Evolutionary conservation across 345 rosid species (phyloP).

Genomic region (Tarenaya hassleriana): DNA sequence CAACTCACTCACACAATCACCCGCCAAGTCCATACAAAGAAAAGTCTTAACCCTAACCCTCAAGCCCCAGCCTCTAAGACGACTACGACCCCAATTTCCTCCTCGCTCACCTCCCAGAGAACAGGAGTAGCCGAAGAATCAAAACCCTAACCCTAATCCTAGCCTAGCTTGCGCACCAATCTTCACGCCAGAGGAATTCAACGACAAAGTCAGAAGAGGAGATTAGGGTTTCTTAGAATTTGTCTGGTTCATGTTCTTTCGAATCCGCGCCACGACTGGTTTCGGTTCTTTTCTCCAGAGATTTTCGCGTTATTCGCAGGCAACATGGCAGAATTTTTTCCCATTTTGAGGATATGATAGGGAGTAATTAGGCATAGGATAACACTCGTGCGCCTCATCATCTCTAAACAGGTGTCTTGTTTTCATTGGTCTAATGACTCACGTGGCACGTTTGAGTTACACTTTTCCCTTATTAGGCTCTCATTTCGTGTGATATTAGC

Average conservation of each 20-base stretch:
- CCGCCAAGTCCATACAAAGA: slow-evolving; percentile 46
- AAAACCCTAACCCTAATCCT: slow-evolving; percentile 41
- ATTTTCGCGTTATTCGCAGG: slow-evolving; percentile 68
- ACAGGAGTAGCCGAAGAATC: slow-evolving; percentile 1
- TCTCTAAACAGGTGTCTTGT: slow-evolving; percentile 16
- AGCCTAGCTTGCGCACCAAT: slow-evolving; percentile 26
- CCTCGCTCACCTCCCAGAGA: slow-evolving; percentile 13
- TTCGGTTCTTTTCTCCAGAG: slow-evolving; percentile 35
- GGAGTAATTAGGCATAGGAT: slow-evolving; percentile 28
- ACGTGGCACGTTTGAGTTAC: too few relatives aligned
- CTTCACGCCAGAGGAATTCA: slow-evolving; percentile 19
- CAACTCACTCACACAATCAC: slow-evolving; percentile 31
- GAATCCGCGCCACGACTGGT: slow-evolving; percentile 40
- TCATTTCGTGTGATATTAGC: too few relatives aligned
- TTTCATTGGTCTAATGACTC: slow-evolving; percentile 23
- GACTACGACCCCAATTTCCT: slow-evolving; percentile 17
- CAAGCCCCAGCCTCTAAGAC: slow-evolving; percentile 15
- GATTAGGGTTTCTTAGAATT: slow-evolving; percentile 62
- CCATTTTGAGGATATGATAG: slow-evolving; percentile 20
- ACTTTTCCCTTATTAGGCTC: too few relatives aligned
- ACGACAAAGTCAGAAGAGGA: slow-evolving; percentile 11
- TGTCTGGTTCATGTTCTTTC: slow-evolving; percentile 38
- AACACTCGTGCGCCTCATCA: slow-evolving; percentile 29
- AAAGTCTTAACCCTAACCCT: slow-evolving; percentile 24
- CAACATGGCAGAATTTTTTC: slow-evolving; percentile 23